Evolutionary conservation across 345 rosid genomes (phyloP).

Genomic region (Laguncularia racemosa): DNA sequence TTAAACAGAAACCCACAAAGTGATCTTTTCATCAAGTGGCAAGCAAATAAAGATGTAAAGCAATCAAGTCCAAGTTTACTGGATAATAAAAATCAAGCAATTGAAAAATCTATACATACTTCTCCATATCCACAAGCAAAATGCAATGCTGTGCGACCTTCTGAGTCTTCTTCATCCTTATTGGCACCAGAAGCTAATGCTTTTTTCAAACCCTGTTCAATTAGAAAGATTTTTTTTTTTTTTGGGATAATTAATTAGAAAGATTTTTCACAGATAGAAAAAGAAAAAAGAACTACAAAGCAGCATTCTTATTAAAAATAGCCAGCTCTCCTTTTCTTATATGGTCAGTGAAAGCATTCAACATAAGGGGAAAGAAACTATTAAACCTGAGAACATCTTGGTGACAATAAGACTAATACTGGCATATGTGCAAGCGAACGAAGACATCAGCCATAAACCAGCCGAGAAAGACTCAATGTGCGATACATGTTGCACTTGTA

Average conservation of each 20-base stretch:
- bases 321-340: no score
- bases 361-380: not conserved
- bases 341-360: no score
- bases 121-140: constrained; percentile 99
- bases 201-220: constrained; percentile 63
- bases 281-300: not conserved
- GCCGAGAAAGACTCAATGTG: no score
- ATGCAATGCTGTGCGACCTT: constrained; percentile 97
- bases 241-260: no score
- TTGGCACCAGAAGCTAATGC: constrained; percentile 83
- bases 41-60: no score
- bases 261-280: not conserved
- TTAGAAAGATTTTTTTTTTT: no score
- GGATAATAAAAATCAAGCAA: not conserved
- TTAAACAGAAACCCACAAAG: no score
- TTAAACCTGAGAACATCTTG: not conserved
- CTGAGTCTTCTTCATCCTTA: constrained; percentile 96
- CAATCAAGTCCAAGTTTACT: not conserved
- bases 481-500: no score
- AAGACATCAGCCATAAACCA: no score
- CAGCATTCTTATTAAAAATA: not conserved
- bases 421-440: no score
- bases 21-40: no score
- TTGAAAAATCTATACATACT: constrained; percentile 32
- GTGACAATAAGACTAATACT: no score